Conservation (phyloP, 2,329 filamentous ascomycete genomes). For the Ceratocystiopsis minuta region DNA sequence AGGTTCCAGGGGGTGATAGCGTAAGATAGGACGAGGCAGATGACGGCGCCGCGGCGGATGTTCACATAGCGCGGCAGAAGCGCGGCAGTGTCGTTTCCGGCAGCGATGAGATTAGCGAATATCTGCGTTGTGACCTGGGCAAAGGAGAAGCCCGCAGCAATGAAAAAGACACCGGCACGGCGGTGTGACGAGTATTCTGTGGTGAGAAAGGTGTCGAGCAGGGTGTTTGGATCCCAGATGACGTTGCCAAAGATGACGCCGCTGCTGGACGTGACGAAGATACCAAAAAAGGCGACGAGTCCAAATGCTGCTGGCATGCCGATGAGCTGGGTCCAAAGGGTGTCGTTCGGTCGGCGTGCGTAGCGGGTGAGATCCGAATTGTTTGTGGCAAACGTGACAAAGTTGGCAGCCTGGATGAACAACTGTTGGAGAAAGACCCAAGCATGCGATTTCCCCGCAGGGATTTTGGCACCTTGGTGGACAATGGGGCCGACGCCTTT, state of each 20-base stretch:
- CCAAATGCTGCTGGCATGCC: slow-evolving; percentile 19
- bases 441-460: slow-evolving; percentile 12
- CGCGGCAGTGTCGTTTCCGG: slow-evolving; percentile 19
- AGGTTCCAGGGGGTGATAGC: slow-evolving; percentile 13
- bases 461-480: neutral
- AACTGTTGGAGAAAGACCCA: slow-evolving; percentile 20
- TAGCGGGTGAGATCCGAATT: slow-evolving; percentile 24
- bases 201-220: slow-evolving; percentile 5
- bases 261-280: slow-evolving; percentile 22
- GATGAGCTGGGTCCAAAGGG: slow-evolving; percentile 22
- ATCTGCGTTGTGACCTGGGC: slow-evolving; percentile 9
- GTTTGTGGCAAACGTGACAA: slow-evolving; percentile 28
- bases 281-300: slow-evolving; percentile 16
- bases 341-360: slow-evolving; percentile 20
- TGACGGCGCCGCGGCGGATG: slow-evolving; percentile 16
- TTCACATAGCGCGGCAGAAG: slow-evolving; percentile 17
- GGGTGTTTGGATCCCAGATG: slow-evolving; percentile 9
- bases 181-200: slow-evolving; percentile 6
- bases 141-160: too few relatives aligned
- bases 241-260: slow-evolving; percentile 17
- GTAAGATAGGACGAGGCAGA: slow-evolving; percentile 7
- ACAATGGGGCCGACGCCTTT: neutral
- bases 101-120: slow-evolving; percentile 17
- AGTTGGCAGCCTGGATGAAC: slow-evolving; percentile 20
- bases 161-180: slow-evolving; percentile 10